Percentiles rank a stretch among this genome's conserved stretches.
Conservation (phyloP, 1,284 basidiomycete genomes). For the Takashimella tepidaria region DNA sequence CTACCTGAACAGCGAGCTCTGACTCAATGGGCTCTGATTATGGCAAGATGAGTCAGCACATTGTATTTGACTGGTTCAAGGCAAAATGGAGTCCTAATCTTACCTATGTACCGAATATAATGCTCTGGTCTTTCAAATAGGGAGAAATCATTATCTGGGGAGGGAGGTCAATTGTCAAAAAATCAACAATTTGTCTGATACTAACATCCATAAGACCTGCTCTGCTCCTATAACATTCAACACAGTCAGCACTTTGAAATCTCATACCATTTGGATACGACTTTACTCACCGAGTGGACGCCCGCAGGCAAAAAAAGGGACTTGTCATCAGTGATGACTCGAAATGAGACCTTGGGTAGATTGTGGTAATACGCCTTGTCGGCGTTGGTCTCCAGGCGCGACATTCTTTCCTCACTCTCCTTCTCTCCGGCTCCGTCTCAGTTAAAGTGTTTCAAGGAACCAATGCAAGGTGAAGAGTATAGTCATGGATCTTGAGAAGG, state of each 20-base stretch:
- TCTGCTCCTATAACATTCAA: slow-evolving; percentile 28
- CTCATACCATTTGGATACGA: background rate
- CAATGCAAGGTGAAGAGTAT: too few species aligned
- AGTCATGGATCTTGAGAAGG: too few species aligned
- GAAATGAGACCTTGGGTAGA: slow-evolving; percentile 44
- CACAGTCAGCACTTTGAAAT: background rate
- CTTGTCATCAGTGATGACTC: slow-evolving; percentile 40
- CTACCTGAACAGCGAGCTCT: slow-evolving; percentile 87
- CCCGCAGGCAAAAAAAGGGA: slow-evolving; percentile 30
- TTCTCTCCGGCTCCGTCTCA: too few species aligned
- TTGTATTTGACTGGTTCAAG: too few species aligned
- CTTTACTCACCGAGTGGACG: slow-evolving; percentile 35
- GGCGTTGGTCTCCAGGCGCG: slow-evolving; percentile 21
- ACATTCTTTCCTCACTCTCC: too few species aligned
- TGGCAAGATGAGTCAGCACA: background rate
- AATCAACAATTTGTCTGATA: background rate
- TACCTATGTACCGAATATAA: slow-evolving; percentile 86
- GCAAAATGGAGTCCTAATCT: too few species aligned
- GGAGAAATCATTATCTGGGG: slow-evolving; percentile 69
- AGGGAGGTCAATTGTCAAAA: background rate
- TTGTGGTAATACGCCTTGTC: slow-evolving; percentile 32
- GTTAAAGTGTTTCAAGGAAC: too few species aligned
- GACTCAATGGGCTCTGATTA: slow-evolving; percentile 87
- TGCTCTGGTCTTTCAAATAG: slow-evolving; percentile 72
- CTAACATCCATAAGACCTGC: slow-evolving; percentile 43